Percentiles rank a stretch among this genome's conserved stretches.
These are phyloP conservation scores for Entamoeba invadens DNA, from an alignment of 208 protist species.

Conservation along the genomic window DNA sequence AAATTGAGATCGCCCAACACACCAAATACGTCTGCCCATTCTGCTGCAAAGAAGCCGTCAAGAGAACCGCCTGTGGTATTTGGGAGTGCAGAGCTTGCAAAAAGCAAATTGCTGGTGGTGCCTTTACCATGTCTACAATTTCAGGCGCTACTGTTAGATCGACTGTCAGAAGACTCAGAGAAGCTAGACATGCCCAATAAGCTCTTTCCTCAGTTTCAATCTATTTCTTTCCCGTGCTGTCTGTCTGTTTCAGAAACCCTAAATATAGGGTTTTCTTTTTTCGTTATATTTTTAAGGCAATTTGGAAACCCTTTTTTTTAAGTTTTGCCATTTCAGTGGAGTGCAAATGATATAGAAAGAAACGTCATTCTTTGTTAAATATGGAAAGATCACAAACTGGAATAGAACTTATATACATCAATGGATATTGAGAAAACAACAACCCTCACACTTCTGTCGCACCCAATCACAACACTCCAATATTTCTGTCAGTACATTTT, in stretches of 20 bases:
- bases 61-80: slow-evolving; percentile 84
- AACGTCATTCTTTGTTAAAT: no score
- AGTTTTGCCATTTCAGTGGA: no score
- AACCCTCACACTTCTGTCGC: neutral
- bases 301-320: no score
- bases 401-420: no score
- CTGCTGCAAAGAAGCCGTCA: slow-evolving; percentile 86
- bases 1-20: slow-evolving; percentile 91
- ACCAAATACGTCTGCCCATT: slow-evolving; percentile 89
- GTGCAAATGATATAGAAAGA: no score
- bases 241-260: no score
- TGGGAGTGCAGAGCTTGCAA: slow-evolving; percentile 86
- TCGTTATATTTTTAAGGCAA: no score
- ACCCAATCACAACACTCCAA: neutral
- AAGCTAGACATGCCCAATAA: slow-evolving; percentile 32
- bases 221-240: no score
- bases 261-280: no score
- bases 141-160: slow-evolving; percentile 69
- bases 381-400: no score
- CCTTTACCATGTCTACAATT: slow-evolving; percentile 57
- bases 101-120: slow-evolving; percentile 85
- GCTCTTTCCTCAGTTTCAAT: neutral
- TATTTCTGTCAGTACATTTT: neutral
- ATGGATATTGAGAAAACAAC: neutral
- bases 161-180: slow-evolving; percentile 86